A percentile compares a stretch with the other conserved stretches of the same genome.
Conservation (phyloP, 805 yeast genomes). For the Candida ponderosae region DNA sequence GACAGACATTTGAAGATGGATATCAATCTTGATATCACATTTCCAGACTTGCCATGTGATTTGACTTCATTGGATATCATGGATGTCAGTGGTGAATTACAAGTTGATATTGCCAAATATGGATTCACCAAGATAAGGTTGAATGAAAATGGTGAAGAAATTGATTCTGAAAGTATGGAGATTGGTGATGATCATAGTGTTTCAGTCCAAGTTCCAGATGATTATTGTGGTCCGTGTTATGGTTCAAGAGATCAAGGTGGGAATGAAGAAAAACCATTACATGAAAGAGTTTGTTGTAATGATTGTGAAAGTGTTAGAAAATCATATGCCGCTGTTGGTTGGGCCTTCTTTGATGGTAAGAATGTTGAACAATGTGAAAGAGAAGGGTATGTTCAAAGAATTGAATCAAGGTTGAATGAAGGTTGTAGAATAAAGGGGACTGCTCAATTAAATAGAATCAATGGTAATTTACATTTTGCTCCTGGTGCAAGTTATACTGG, state of each 20-base stretch:
- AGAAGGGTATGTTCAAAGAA: slow-evolving; percentile 71
- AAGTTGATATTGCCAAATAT: slow-evolving; percentile 58
- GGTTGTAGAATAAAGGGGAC: slow-evolving; percentile 86
- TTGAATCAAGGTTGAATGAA: slow-evolving; percentile 56
- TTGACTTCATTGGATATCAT: slow-evolving; percentile 73
- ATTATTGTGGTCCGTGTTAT: slow-evolving; percentile 85
- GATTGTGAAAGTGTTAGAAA: slow-evolving; percentile 72
- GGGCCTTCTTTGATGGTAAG: slow-evolving; percentile 90
- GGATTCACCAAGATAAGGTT: slow-evolving; percentile 71
- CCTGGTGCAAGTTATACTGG: slow-evolving; percentile 76
- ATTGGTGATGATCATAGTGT: slow-evolving; percentile 29
- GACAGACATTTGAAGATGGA: slow-evolving; percentile 69
- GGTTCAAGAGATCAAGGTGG: slow-evolving; percentile 63
- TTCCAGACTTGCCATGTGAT: slow-evolving; percentile 84
- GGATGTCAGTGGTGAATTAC: slow-evolving; percentile 83
- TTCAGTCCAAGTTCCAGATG: slow-evolving; percentile 22
- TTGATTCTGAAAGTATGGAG: slow-evolving; percentile 32
- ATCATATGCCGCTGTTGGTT: slow-evolving; percentile 70
- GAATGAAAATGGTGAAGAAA: slow-evolving; percentile 40
- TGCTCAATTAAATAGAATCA: slow-evolving; percentile 73
- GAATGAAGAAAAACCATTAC: slow-evolving; percentile 28
- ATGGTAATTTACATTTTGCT: slow-evolving; percentile 91
- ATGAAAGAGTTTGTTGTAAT: slow-evolving; percentile 65
- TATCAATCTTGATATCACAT: slow-evolving; percentile 73
- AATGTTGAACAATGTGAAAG: slow-evolving; percentile 85